These are phyloP conservation scores for Vicia faba DNA, from an alignment of 306 rosid species.

Conservation along the genomic window DNA sequence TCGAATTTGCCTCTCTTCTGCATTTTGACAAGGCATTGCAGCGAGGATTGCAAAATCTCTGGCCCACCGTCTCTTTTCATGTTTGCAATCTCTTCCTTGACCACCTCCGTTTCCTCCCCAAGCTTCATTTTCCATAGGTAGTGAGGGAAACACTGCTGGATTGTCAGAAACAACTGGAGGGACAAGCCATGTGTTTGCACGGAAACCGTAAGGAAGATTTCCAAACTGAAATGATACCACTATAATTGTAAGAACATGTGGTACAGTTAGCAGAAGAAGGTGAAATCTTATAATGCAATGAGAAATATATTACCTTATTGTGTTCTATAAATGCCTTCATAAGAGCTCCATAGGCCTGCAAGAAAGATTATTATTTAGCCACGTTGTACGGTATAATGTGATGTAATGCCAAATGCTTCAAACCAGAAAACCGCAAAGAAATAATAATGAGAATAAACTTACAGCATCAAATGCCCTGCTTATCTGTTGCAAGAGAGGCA, in stretches of 20 bases:
- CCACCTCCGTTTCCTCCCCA: slow-evolving; percentile 99
- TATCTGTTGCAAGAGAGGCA: slow-evolving; percentile 82
- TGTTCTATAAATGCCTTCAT: slow-evolving; percentile 92
- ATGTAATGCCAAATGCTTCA: not conserved
- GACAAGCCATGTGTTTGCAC: slow-evolving; percentile 96
- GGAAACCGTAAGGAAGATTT: slow-evolving; percentile 94
- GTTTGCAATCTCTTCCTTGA: slow-evolving; percentile 76
- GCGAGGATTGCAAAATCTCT: slow-evolving; percentile 83
- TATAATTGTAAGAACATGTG: slow-evolving; percentile 24
- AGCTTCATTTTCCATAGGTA: slow-evolving; percentile 82
- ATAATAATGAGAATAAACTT: slow-evolving; percentile 39
- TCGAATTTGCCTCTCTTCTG: slow-evolving; percentile 93
- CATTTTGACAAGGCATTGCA: slow-evolving; percentile 86
- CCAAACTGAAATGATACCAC: slow-evolving; percentile 76
- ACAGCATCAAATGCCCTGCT: slow-evolving; percentile 93
- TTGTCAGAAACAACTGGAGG: slow-evolving; percentile 91
- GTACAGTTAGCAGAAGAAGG: slow-evolving; percentile 17
- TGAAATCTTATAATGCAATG: slow-evolving; percentile 8
- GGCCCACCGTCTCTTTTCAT: slow-evolving; percentile 80
- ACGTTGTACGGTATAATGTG: not conserved
- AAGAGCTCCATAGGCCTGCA: slow-evolving; percentile 86
- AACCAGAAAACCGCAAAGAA: not conserved
- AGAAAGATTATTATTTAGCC: slow-evolving; percentile 19
- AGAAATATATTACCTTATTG: slow-evolving; percentile 67
- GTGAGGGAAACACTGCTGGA: slow-evolving; percentile 66